Base-by-base conservation (phyloP, 2,329 filamentous ascomycete species). In the Hymenotorrendiella dingleyae region DNA sequence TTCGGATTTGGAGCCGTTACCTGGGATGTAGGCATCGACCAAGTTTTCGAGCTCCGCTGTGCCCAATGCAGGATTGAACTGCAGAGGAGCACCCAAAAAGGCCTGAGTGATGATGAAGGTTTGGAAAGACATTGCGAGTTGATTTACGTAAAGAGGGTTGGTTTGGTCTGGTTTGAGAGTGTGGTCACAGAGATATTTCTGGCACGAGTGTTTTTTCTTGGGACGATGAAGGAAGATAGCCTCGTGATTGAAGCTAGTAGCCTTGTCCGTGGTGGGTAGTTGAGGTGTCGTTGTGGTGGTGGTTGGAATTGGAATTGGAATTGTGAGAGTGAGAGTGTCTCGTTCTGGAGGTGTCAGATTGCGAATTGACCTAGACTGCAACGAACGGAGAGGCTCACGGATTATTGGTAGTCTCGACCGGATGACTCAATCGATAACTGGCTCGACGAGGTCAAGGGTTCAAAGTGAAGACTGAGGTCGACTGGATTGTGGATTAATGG, bases 11-110 rank as follows among this genome's bases (percentile, higher is more conserved):
- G 73, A 66, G 38, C 65, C 68, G 37, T 71, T 57, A 37, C 76
- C 74, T 35, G 73, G 63, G 37, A 82, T 61, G 60, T 79, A 80
- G 48, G 71, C 68, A 60, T 78, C 65, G 54, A 83, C 71, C 59
- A 82, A 63, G 40, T 73, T 66, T 55, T 81, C 76, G 40, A 82
- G 70, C 61, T 86, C 72, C 64, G 74, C 54, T 47, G 73, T 68
- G 58, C 81, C 67, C 63, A 87, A 67, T 56, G 82, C 66, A 67
- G 86, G 73, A 61, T 80, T 64, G 73, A 87, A 80, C 64, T 87
- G 68, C 43, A 82, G 67, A 47, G 72, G 64, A 36, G 72, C 69
- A 39, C 78, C 78, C 42, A 78, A 66, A 36, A 67, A 61, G 32
- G 75, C 69, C 66, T 82, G 78, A 58, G 71, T 77, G 60, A 82